phyloP scores from a whole-genome alignment of 2,329 filamentous ascomycete genomes.

The Epichloe festucae region DNA sequence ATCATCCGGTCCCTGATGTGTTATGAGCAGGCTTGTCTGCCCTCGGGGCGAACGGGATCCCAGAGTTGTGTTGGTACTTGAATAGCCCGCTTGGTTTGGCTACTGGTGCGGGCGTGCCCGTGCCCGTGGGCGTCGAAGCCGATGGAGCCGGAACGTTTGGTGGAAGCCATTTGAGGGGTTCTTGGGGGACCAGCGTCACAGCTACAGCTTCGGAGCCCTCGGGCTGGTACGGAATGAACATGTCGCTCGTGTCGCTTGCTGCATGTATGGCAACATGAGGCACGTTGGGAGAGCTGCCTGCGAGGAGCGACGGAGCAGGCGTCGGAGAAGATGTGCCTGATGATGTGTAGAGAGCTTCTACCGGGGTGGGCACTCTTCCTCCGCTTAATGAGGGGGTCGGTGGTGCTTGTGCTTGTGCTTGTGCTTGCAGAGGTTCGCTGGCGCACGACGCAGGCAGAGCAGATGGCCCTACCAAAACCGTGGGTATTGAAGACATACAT shows the following conservation, averaged over 20 bases:
- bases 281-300: conserved; percentile 18
- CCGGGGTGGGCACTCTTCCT: conserved; percentile 12
- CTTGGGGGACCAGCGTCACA: conserved; percentile 21
- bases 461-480: not conserved
- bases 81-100: conserved; percentile 23
- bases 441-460: not conserved
- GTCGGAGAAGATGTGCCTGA: conserved; percentile 12
- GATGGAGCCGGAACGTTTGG: conserved; percentile 30
- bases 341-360: conserved; percentile 12
- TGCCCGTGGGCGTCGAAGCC: conserved; percentile 18
- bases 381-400: conserved; percentile 13
- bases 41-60: conserved; percentile 34
- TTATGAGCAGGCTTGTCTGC: conserved; percentile 1
- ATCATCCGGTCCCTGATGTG: not conserved
- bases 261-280: conserved; percentile 16
- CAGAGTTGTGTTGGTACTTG: conserved; percentile 22
- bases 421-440: not conserved
- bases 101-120: conserved; percentile 18
- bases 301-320: conserved; percentile 11
- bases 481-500: not conserved
- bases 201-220: conserved; percentile 35
- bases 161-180: conserved; percentile 37
- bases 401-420: conserved; percentile 8
- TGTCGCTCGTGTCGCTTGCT: conserved; percentile 17
- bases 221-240: conserved; percentile 43